A percentile compares a stretch with the other conserved stretches of the same genome.
These are phyloP conservation scores for Penicillium sp. DNA, from an alignment of 2,329 filamentous ascomycete genomes.

Conservation along the genomic window DNA sequence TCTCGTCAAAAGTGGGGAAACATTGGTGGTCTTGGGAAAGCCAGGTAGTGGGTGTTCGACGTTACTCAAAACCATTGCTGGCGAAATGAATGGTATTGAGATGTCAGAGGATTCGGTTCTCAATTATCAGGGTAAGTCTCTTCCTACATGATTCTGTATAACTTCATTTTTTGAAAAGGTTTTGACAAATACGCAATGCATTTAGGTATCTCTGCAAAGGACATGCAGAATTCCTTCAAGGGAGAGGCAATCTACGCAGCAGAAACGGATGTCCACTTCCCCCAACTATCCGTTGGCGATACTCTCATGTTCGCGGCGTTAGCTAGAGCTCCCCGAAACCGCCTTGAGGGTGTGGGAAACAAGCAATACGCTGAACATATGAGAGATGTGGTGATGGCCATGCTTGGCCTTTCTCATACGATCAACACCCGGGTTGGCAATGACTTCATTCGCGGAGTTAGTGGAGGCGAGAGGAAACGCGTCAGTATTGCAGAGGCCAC, in stretches of 20 bases:
- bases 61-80: conserved; percentile 74
- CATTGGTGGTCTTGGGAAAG: not conserved
- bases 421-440: conserved; percentile 41
- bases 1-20: not conserved
- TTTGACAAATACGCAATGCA: conserved; percentile 54
- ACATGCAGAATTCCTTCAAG: conserved; percentile 49
- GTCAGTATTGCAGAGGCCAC: conserved; percentile 53
- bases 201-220: conserved; percentile 66
- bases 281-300: conserved; percentile 68
- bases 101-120: conserved; percentile 66
- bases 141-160: not conserved
- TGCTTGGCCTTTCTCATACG: conserved; percentile 40
- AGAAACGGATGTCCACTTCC: conserved; percentile 75
- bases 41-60: conserved; percentile 59
- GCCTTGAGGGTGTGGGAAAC: not conserved
- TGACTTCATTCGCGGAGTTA: conserved; percentile 56
- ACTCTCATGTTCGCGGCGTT: conserved; percentile 58
- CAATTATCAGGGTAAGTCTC: conserved; percentile 62
- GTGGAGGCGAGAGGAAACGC: conserved; percentile 56
- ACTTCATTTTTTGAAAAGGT: not conserved
- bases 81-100: conserved; percentile 73
- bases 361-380: conserved; percentile 2
- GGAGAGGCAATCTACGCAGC: conserved; percentile 80
- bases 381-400: conserved; percentile 24
- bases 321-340: conserved; percentile 4